A percentile compares a stretch with the other conserved stretches of the same genome.
phyloP scores from a whole-genome alignment of 2,329 filamentous ascomycete species.

The Orbilia oligospora region DNA sequence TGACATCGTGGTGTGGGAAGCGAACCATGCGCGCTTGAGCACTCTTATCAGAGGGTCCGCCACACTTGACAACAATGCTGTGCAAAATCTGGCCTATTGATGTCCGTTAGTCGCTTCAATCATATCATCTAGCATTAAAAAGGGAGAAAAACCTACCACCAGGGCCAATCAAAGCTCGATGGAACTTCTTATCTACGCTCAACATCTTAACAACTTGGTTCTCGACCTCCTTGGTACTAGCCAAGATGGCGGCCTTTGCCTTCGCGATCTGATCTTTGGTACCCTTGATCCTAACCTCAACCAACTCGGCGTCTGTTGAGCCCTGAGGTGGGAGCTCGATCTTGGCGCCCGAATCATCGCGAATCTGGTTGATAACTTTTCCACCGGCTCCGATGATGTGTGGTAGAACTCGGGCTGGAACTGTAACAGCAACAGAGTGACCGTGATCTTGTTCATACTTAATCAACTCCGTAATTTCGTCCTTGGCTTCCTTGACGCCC shows the following conservation, averaged over 20 bases:
- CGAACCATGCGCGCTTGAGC: conserved; percentile 90
- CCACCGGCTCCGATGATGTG: conserved; percentile 93
- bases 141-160: conserved; percentile 77
- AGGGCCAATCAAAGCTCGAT: conserved; percentile 88
- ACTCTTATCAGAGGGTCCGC: conserved; percentile 87
- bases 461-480: conserved; percentile 88
- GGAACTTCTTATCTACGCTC: conserved; percentile 94
- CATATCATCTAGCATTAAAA: background rate
- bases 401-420: conserved; percentile 93
- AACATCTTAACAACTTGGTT: conserved; percentile 90
- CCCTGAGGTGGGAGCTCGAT: conserved; percentile 81
- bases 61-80: conserved; percentile 87
- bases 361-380: conserved; percentile 89
- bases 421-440: conserved; percentile 81
- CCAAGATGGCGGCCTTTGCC: conserved; percentile 84
- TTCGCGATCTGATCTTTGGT: conserved; percentile 91
- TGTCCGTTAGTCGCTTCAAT: background rate
- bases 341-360: conserved; percentile 85
- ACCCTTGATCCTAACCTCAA: conserved; percentile 92
- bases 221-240: conserved; percentile 87
- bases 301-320: conserved; percentile 67
- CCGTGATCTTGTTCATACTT: conserved; percentile 94
- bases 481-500: conserved; percentile 90
- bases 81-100: conserved; percentile 75
- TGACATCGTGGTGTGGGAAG: conserved; percentile 90